Evolutionary conservation across 2,329 filamentous ascomycete genomes (phyloP).

Genomic region (Neonectria neomacrospora): DNA sequence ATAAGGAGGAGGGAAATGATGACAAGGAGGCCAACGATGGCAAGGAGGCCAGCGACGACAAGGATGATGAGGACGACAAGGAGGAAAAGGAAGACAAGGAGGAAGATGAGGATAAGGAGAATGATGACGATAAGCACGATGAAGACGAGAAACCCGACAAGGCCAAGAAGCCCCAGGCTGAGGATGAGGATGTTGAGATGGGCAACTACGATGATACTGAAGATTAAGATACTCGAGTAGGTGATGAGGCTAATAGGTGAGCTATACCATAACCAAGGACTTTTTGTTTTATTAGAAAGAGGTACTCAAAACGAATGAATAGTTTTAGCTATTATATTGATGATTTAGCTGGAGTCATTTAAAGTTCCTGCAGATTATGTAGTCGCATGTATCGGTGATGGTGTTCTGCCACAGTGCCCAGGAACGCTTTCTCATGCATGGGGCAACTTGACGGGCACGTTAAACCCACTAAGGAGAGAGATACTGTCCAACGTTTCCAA

Average conservation of each 20-base stretch:
- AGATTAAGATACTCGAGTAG: slow-evolving; percentile 51
- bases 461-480: slow-evolving; percentile 17
- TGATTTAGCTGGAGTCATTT: slow-evolving; percentile 28
- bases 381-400: slow-evolving; percentile 26
- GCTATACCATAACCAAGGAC: background rate
- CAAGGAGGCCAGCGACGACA: slow-evolving; percentile 30
- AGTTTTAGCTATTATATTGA: background rate
- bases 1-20: slow-evolving; percentile 42
- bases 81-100: slow-evolving; percentile 38
- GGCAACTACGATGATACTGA: slow-evolving; percentile 59
- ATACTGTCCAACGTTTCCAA: slow-evolving; percentile 27
- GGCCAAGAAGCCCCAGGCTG: slow-evolving; percentile 47
- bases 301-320: no score
- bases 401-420: slow-evolving; percentile 32
- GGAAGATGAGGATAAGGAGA: slow-evolving; percentile 49
- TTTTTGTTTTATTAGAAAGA: slow-evolving; percentile 2
- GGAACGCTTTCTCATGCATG: slow-evolving; percentile 29
- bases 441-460: slow-evolving; percentile 12
- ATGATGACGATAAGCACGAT: slow-evolving; percentile 30
- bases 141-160: slow-evolving; percentile 43
- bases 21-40: slow-evolving; percentile 45
- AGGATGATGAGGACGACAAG: slow-evolving; percentile 36
- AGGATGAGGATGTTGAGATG: slow-evolving; percentile 64
- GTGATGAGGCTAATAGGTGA: slow-evolving; percentile 50
- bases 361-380: slow-evolving; percentile 20